Evolutionary conservation across 2,329 filamentous ascomycete species (phyloP), one percentile per base, ranked within the genome.

Genomic region (Colletotrichum higginsianum): DNA sequence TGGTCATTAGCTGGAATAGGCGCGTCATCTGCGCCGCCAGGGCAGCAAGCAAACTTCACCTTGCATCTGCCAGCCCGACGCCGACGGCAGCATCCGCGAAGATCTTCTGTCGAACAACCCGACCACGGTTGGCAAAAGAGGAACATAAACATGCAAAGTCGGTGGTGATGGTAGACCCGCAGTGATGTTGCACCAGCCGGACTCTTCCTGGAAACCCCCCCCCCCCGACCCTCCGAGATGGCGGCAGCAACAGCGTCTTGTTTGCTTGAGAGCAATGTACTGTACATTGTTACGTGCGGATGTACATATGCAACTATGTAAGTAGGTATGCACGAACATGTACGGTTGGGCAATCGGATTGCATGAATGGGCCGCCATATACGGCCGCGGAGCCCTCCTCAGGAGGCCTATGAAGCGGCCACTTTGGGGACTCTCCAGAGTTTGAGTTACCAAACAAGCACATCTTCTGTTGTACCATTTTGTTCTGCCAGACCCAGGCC

Each of bases 71-170:
- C 52, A 55, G 52, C 23, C 52, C 52, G 30, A 4, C 52, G 30
- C 30, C 52, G 42, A 47, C 64, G 64, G 64, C 56, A 44, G 57
- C 56, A 62, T 61, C 57, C 63, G 63, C 50, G 63, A 55, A 44
- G 18, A 38, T 57, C 40, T 35, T 44, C 50, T 40, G 26, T 49
- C 62, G 53, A 52, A 46, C 67, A 67, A 67, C 50, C 44, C 50
- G 50, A 56, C 15, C 47, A 26, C 49, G 44, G 49, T 49, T 46
- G 21, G 18, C 23, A 49, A 18, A 4, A 21, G 30, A 38, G 11
- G 16, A 21, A 38, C 30, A 55, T 38, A 4, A 21, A 38, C 30
- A 21, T 38, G 11, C 11, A 12, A 21, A 30, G 18, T 13, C 26
- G 26, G 9, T 53, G 15, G 2, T 4, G 26, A 16, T 35, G 30